Evolutionary conservation across 1,284 basidiomycete genomes (phyloP).

Genomic region (Apiotrichum sp.): DNA sequence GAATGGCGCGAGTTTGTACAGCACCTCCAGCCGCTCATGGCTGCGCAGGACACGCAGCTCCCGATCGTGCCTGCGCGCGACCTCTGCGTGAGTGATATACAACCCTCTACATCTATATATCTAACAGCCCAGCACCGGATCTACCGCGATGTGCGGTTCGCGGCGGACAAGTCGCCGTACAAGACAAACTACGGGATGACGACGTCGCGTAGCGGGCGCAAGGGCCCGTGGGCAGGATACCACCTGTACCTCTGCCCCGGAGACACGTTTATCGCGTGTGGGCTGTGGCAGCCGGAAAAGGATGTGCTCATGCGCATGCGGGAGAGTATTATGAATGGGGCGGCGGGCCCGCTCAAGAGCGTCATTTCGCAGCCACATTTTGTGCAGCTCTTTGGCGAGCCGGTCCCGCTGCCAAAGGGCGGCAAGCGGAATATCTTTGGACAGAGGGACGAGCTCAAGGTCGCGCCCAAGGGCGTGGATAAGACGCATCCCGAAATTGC

Average conservation of each 20-base stretch:
- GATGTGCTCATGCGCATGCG: conserved; percentile 69
- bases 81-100: conserved; percentile 57
- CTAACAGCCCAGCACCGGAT: conserved; percentile 41
- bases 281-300: conserved; percentile 75
- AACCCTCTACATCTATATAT: not conserved
- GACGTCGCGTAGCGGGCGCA: conserved; percentile 40
- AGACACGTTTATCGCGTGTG: conserved; percentile 67
- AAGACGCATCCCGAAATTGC: conserved; percentile 80
- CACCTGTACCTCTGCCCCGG: conserved; percentile 56
- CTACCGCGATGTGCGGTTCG: conserved; percentile 65
- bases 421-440: conserved; percentile 69
- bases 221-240: conserved; percentile 45
- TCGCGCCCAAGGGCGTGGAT: conserved; percentile 78
- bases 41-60: conserved; percentile 68
- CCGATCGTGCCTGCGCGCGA: conserved; percentile 81
- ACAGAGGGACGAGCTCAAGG: conserved; percentile 70
- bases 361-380: conserved; percentile 63
- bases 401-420: conserved; percentile 55
- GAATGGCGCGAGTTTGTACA: conserved; percentile 83
- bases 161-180: conserved; percentile 67
- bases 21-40: conserved; percentile 58
- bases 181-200: conserved; percentile 59
- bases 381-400: conserved; percentile 63
- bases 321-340: conserved; percentile 53
- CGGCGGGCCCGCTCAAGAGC: conserved; percentile 54